Base-by-base conservation (phyloP, 1,284 basidiomycete species). In the Boletus smithii region DNA sequence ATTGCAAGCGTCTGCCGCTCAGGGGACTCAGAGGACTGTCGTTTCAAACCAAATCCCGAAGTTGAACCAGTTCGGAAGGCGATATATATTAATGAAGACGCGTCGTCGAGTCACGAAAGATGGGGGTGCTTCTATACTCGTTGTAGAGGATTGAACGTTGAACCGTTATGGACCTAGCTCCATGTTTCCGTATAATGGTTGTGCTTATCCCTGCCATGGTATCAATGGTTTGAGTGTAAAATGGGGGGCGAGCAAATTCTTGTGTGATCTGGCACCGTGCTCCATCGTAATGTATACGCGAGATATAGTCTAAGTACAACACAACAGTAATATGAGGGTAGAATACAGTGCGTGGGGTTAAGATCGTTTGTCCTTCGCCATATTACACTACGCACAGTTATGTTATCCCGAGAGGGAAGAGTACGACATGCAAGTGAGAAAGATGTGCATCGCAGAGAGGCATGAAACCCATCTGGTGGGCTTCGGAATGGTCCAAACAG, bases 51-150 rank as follows among this genome's bases (percentile, higher is more conserved):
- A 63, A 23, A 51, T 62, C 6, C 65, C 67, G 2, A 61, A 49
- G 39, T 48, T 59, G 51, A 57, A 53, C 40, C 65, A 67, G 16
- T 74, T 84, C 44, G 82, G 82, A 3, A 73, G 83, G 3, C 66
- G 75, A 0, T 82, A 77, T 43, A 51, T 85, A 7, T 51, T 83
- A 14, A 69, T 81, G 57, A 80, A 80, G 59, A 83, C 81, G 0
- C 68, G 84, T 13, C 71, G 71, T 41, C 72, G 84, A 3, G 68
- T 85, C 20, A 84, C 84, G 0, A 60, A 57, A 8, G 83, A 86
- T 54, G 83, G 84, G 11, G 83, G 83, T 11, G 78, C 76, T 0
- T 85, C 83, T 0, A 58, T 83, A 26, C 70, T 85, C 26, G 79
- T 77, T 0, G 51, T 73, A 13, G 59, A 61, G 9, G 50, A 53